Conservation (phyloP, 2,329 filamentous ascomycete species). For the Aspergillus tamarii region DNA sequence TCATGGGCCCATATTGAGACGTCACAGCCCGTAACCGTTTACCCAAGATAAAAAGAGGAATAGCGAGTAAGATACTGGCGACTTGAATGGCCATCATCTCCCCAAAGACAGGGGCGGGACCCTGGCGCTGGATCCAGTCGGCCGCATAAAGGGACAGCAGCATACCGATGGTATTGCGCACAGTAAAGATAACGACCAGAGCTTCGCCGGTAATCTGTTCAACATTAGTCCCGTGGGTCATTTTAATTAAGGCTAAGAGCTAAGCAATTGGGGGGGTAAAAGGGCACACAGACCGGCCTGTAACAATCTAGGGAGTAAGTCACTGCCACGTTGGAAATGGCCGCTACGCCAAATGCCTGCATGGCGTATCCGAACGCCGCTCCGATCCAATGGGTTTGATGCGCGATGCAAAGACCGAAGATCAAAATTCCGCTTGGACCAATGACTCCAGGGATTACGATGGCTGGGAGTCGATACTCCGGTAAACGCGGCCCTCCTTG, state of each 20-base stretch:
- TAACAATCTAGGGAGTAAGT: constrained; percentile 32
- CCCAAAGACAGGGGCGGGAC: constrained; percentile 26
- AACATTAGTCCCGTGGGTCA: not conserved
- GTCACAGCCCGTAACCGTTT: constrained; percentile 21
- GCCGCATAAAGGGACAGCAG: constrained; percentile 29
- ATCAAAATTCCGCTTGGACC: constrained; percentile 29
- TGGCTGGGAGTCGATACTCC: constrained; percentile 32
- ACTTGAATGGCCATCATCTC: constrained; percentile 32
- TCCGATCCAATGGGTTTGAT: constrained; percentile 29
- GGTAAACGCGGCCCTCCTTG: constrained; percentile 27
- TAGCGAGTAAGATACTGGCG: constrained; percentile 23
- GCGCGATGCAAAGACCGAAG: constrained; percentile 29
- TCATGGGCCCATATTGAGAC: constrained; percentile 30
- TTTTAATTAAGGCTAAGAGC: not conserved
- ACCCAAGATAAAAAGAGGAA: constrained; percentile 29
- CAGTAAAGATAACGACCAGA: constrained; percentile 31
- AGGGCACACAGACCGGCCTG: constrained; percentile 21
- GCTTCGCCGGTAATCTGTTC: constrained; percentile 29
- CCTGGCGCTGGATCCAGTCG: constrained; percentile 29
- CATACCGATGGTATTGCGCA: constrained; percentile 33
- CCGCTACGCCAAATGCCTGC: constrained; percentile 31
- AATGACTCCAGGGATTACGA: constrained; percentile 29
- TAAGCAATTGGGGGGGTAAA: not conserved
- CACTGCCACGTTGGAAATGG: constrained; percentile 33
- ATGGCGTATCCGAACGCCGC: constrained; percentile 30